Evolutionary conservation across 352 stramenopile genomes (phyloP).

Genomic region (Phytopythium chamaehyphon): DNA sequence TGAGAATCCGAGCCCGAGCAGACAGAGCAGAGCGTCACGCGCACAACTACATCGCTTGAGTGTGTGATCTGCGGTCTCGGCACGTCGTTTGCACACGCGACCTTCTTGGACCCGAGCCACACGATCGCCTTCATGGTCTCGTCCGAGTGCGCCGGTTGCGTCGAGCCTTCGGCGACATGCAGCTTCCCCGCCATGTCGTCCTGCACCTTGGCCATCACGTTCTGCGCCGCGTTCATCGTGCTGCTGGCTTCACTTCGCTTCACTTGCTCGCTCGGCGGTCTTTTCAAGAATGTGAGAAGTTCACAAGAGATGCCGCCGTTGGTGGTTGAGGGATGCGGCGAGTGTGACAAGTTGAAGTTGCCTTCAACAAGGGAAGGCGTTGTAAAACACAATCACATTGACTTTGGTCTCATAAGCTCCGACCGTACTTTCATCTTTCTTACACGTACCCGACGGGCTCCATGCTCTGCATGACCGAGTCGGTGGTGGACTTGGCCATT

Average conservation of each 20-base stretch:
- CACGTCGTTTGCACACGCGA: slow-evolving; percentile 17
- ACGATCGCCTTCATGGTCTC: slow-evolving; percentile 32
- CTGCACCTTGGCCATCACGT: slow-evolving; percentile 24
- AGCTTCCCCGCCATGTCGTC: slow-evolving; percentile 30
- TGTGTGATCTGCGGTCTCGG: slow-evolving; percentile 28
- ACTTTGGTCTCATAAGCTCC: not conserved
- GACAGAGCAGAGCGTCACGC: slow-evolving; percentile 28
- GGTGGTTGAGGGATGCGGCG: too few relatives aligned
- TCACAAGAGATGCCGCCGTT: not conserved
- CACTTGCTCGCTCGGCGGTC: not conserved
- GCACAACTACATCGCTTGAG: slow-evolving; percentile 22
- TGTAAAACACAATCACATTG: too few relatives aligned
- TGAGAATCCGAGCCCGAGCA: slow-evolving; percentile 32
- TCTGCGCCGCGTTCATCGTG: slow-evolving; percentile 11
- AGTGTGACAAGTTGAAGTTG: too few relatives aligned
- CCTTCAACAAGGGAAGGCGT: too few relatives aligned
- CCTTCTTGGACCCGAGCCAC: slow-evolving; percentile 22
- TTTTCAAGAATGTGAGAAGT: not conserved
- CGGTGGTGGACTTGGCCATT: slow-evolving; percentile 32
- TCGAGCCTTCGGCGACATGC: slow-evolving; percentile 12
- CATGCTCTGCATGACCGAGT: slow-evolving; percentile 14
- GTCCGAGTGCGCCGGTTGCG: slow-evolving; percentile 14
- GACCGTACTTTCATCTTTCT: slow-evolving; percentile 4
- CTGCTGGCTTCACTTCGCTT: not conserved
- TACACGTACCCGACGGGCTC: slow-evolving; percentile 3